phyloP scores from a whole-genome alignment of 768 basidiomycete species.

The Cyclocybe aegerita region DNA sequence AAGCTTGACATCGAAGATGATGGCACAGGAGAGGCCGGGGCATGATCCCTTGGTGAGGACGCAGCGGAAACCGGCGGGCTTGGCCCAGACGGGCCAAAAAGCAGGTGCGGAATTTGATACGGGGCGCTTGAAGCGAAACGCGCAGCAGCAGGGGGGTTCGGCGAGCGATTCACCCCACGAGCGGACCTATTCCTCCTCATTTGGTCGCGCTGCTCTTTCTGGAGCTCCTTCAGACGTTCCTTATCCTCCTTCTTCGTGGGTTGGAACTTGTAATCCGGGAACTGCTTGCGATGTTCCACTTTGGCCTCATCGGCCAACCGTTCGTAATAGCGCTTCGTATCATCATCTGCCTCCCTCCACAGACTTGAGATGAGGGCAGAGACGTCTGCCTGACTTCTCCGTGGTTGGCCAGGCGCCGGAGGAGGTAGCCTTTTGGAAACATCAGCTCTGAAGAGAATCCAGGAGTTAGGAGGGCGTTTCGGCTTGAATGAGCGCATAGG shows the following conservation, averaged over 20 bases:
- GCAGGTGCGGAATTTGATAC: conserved; percentile 19
- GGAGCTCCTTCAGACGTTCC: conserved; percentile 36
- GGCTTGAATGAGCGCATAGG: conserved; percentile 25
- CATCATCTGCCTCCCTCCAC: conserved; percentile 59
- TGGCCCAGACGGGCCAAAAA: conserved; percentile 41
- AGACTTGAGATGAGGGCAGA: conserved; percentile 60
- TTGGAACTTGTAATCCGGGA: conserved; percentile 58
- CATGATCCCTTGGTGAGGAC: conserved; percentile 39
- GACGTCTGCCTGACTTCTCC: conserved; percentile 58
- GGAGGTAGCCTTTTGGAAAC: conserved; percentile 46
- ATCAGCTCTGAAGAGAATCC: conserved; percentile 78
- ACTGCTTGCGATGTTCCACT: conserved; percentile 45
- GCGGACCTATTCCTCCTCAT: conserved; percentile 22
- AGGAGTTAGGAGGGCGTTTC: conserved; percentile 77
- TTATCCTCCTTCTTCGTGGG: conserved; percentile 57
- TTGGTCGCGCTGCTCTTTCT: conserved; percentile 39
- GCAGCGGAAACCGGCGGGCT: conserved; percentile 54
- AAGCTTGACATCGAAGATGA: conserved; percentile 1
- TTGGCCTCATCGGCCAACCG: conserved; percentile 52
- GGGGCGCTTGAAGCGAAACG: conserved; percentile 10
- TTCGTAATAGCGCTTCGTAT: conserved; percentile 51
- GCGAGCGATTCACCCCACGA: conserved; percentile 15
- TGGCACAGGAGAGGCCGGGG: conserved; percentile 9
- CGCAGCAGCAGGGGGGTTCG: conserved; percentile 13
- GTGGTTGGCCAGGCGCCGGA: conserved; percentile 27